phyloP scores from a whole-genome alignment of 768 basidiomycete genomes.

The Podaxis rugospora region DNA sequence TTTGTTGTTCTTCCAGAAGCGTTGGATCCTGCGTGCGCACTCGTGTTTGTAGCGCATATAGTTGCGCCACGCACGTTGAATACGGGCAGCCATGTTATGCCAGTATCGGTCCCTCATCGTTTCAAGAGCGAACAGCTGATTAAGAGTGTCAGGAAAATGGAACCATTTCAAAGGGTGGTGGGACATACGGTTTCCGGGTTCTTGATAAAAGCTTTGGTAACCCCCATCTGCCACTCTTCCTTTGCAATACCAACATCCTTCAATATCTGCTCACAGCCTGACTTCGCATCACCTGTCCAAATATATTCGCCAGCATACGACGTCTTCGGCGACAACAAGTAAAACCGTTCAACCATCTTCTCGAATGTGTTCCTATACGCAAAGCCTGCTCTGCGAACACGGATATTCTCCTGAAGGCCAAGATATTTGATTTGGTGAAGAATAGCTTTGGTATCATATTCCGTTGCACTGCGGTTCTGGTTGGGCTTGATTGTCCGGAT shows the following conservation, averaged over 20 bases:
- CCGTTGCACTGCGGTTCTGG: conserved; percentile 86
- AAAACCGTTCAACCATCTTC: conserved; percentile 99
- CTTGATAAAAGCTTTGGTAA: conserved; percentile 98
- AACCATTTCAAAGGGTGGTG: neutral
- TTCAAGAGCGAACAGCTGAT: conserved; percentile 92
- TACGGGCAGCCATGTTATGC: conserved; percentile 99
- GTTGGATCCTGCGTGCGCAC: conserved; percentile 90
- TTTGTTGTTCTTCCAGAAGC: conserved; percentile 99
- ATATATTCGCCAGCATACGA: conserved; percentile 99
- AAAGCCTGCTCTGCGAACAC: conserved; percentile 95
- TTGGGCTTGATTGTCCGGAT: conserved; percentile 99
- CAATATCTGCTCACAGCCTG: conserved; percentile 89
- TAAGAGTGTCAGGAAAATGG: conserved; percentile 7
- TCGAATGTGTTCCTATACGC: conserved; percentile 98
- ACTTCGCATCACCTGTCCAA: conserved; percentile 87
- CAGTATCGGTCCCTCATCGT: conserved; percentile 99
- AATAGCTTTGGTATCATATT: conserved; percentile 93
- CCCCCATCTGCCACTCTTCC: conserved; percentile 99
- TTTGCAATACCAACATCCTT: conserved; percentile 93
- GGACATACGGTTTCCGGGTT: conserved; percentile 89
- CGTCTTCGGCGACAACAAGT: conserved; percentile 88
- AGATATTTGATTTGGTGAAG: conserved; percentile 99
- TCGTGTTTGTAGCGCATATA: conserved; percentile 95
- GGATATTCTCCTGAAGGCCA: conserved; percentile 96
- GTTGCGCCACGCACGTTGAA: conserved; percentile 94